Base-by-base conservation (phyloP, 1,139 yeast genomes). In the Protomyces gravidus region DNA sequence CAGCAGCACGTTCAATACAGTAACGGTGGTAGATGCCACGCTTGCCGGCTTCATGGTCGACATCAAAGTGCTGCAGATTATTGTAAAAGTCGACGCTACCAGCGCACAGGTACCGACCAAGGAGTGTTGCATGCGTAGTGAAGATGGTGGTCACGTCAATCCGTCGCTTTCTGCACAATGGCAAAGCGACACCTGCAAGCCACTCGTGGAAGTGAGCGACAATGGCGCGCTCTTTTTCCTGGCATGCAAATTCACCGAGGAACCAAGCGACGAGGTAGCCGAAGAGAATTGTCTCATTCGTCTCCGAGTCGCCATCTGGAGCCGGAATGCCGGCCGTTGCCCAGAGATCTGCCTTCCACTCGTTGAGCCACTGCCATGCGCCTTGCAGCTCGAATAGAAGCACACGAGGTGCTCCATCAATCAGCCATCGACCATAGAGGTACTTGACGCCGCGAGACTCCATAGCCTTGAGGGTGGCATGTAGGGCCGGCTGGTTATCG, bases 261-360 rank as follows among this genome's bases (percentile, higher is more conserved):
- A 92, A 90, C 98, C 98, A 92, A 1, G 97, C 96, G 39, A 89
- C 95, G 64, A 89, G 75, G 73, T 92, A 92, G 32, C 98, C 98
- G 67, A 92, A 78, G 66, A 92, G 77, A 65, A 92, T 88, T 47
- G 97, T 96, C 64, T 90, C 96, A 71, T 88, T 89, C 32, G 95
- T 82, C 73, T 92, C 98, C 56, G 75, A 74, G 71, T 92, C 98
- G 64, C 85, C 85, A 63, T 84, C 88, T 0, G 98, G 97, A 2
- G 95, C 82, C 2, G 98, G 98, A 63, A 92, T 89, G 0, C 96
- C 96, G 9, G 94, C 92, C 52, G 83, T 76, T 63, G 82, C 81
- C 98, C 98, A 92, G 65, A 92, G 76, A 72, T 92, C 97, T 0
- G 89, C 76, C 72, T 89, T 92, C 98, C 98, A 92, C 69, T 92